These are phyloP conservation scores for Cyclotella baltica DNA, from an alignment of 108 stramenopile species.

Conservation along the genomic window DNA sequence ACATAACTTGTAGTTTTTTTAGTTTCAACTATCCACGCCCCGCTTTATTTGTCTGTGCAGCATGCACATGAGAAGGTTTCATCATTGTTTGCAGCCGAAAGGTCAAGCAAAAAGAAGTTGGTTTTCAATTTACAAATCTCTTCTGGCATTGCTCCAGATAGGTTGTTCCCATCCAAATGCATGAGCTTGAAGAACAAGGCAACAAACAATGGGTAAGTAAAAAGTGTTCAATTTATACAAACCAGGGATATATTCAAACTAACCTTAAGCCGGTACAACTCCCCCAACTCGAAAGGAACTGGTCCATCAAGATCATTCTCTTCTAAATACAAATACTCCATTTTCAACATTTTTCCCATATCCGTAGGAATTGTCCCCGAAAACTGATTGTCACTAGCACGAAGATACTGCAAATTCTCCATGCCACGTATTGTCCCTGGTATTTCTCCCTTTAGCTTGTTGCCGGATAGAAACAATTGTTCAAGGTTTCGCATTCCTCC, in stretches of 20 bases:
- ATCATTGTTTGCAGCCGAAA: constrained; percentile 32
- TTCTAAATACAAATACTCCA: constrained; percentile 49
- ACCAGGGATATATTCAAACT: background rate
- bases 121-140: constrained; percentile 33
- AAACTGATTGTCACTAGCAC: constrained; percentile 46
- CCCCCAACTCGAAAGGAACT: constrained; percentile 38
- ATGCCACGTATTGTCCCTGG: constrained; percentile 49
- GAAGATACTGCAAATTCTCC: constrained; percentile 33
- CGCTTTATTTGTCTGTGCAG: constrained; percentile 16
- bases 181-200: background rate
- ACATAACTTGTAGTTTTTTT: too few species aligned
- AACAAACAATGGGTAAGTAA: background rate
- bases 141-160: constrained; percentile 34
- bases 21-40: too few species aligned
- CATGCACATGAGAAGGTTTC: constrained; percentile 35
- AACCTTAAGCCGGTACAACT: constrained; percentile 43
- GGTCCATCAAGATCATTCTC: constrained; percentile 35
- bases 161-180: constrained; percentile 40
- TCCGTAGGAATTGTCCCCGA: constrained; percentile 42
- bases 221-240: background rate
- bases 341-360: constrained; percentile 49
- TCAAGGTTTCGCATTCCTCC: constrained; percentile 49
- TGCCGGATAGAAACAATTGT: constrained; percentile 55
- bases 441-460: constrained; percentile 52
- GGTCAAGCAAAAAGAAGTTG: constrained; percentile 36